A percentile compares a stretch with the other conserved stretches of the same genome.
These are phyloP conservation scores for Dryas drummondii DNA, from an alignment of 306 rosid genomes.

Conservation along the genomic window DNA sequence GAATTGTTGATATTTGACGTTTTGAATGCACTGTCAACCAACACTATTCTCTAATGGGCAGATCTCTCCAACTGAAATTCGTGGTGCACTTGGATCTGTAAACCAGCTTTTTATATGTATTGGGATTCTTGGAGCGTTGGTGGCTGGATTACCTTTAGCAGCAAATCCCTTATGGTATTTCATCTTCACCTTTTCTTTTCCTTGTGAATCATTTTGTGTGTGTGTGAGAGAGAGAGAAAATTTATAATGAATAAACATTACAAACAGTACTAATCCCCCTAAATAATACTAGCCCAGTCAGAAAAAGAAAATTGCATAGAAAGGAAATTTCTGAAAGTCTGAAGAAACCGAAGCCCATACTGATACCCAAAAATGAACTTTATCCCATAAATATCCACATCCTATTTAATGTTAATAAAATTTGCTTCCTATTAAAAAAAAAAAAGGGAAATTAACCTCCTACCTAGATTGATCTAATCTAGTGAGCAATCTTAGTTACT, in stretches of 20 bases:
- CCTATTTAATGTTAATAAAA: too few species aligned
- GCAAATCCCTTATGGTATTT: slow-evolving; percentile 79
- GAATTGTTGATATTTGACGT: background rate
- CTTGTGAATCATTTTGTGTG: slow-evolving; percentile 14
- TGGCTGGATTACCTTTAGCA: slow-evolving; percentile 89
- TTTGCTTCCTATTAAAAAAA: too few species aligned
- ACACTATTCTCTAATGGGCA: slow-evolving; percentile 32
- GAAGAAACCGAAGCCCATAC: too few species aligned
- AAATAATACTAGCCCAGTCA: too few species aligned
- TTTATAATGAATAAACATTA: too few species aligned
- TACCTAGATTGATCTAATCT: background rate
- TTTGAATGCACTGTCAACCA: slow-evolving; percentile 9
- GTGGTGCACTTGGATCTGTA: slow-evolving; percentile 91
- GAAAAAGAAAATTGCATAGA: too few species aligned
- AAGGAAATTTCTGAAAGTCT: too few species aligned
- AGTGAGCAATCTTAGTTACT: background rate
- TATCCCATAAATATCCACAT: too few species aligned
- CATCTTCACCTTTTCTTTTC: slow-evolving; percentile 11
- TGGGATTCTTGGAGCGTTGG: slow-evolving; percentile 83
- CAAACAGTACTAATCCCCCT: too few species aligned
- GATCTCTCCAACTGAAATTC: slow-evolving; percentile 96
- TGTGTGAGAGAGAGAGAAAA: background rate
- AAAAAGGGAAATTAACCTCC: background rate
- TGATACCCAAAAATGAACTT: too few species aligned
- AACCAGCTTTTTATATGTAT: slow-evolving; percentile 88